Percentiles rank a stretch among this genome's conserved stretches.
phyloP scores from a whole-genome alignment of 2,329 filamentous ascomycete genomes.

The Alternaria sp. region DNA sequence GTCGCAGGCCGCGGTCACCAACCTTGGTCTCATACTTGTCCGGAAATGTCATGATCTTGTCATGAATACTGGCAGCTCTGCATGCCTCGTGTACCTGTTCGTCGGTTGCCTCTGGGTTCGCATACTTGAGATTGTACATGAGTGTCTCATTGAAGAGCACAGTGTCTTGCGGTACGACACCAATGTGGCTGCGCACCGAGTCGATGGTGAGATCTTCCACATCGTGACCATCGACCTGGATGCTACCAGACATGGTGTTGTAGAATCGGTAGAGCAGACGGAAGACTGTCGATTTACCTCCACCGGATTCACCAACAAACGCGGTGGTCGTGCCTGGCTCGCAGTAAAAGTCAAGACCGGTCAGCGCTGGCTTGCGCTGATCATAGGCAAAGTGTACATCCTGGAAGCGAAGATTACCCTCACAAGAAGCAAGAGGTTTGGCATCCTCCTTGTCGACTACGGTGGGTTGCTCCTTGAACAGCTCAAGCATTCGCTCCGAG shows the following conservation, averaged over 20 bases:
- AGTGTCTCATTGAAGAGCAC: constrained; percentile 92
- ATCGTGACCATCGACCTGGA: constrained; percentile 83
- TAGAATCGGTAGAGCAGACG: constrained; percentile 96
- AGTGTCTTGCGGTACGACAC: constrained; percentile 96
- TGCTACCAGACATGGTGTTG: constrained; percentile 79
- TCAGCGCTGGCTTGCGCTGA: constrained; percentile 80
- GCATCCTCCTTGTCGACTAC: constrained; percentile 79
- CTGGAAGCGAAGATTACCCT: constrained; percentile 84
- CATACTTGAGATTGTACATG: constrained; percentile 94
- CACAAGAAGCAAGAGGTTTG: constrained; percentile 68
- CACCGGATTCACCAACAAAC: constrained; percentile 94
- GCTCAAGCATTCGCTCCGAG: constrained; percentile 88
- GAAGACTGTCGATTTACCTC: constrained; percentile 96
- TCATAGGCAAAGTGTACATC: constrained; percentile 93
- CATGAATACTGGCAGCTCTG: constrained; percentile 86
- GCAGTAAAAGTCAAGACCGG: constrained; percentile 84
- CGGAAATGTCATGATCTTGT: constrained; percentile 87
- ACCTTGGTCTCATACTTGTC: constrained; percentile 90
- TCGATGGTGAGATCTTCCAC: constrained; percentile 89
- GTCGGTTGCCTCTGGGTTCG: constrained; percentile 79
- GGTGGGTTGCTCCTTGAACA: constrained; percentile 95
- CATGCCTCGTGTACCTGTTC: constrained; percentile 84
- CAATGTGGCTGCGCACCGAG: constrained; percentile 88
- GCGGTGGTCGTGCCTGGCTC: constrained; percentile 91
- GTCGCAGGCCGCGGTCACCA: constrained; percentile 82